Base-by-base conservation (phyloP, 345 rosid genomes). In the Kandelia obovata region DNA sequence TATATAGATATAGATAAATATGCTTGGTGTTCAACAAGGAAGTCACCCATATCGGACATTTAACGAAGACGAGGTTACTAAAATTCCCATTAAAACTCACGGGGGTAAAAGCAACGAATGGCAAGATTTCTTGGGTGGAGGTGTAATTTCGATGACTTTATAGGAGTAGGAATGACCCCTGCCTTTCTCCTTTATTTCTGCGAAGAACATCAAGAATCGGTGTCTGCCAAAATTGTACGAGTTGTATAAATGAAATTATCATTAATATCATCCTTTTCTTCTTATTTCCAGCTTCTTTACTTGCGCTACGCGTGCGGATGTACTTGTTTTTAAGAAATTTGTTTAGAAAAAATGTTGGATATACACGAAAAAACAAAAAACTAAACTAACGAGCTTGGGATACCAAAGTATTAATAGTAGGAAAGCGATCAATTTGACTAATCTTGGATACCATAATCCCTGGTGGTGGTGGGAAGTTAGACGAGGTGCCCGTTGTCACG, bases 51-150 rank as follows among this genome's bases (percentile, higher is more conserved):
- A n/a, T n/a, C 4, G 26, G 23, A 58, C 6, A 32, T 6, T 16
- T 6, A 55, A 47, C 27, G 55, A 23, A 6, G 37, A 21, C 1
- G 17, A 11, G 10, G 5, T 46, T 0, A 63, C 0, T 0, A 23
- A 27, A 13, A 5, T 6, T 20, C 58, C 58, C 58, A 20, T 37
- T 7, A 34, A 43, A n/a, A 83, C 91, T 71, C 62, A 87, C 98
- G 6, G 81, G 9, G 20, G n/a, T 21, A 21, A 4, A 51, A 49
- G 53, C 53, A 7, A 49, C 53, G 13, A 49, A 49, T 49, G 53
- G 20, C 53, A 51, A 51, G 21, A 17, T 51, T 51, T 51, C 53
- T 51, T 17, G 53, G 53, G 53, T 10, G 21, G n/a, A 51, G 53
- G 21, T 15, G 17, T 51, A 17, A 51, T 51, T 51, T 51, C 53